Evolutionary conservation across 169 alveolate genomes (phyloP).

Genomic region (Neospora caninum): DNA sequence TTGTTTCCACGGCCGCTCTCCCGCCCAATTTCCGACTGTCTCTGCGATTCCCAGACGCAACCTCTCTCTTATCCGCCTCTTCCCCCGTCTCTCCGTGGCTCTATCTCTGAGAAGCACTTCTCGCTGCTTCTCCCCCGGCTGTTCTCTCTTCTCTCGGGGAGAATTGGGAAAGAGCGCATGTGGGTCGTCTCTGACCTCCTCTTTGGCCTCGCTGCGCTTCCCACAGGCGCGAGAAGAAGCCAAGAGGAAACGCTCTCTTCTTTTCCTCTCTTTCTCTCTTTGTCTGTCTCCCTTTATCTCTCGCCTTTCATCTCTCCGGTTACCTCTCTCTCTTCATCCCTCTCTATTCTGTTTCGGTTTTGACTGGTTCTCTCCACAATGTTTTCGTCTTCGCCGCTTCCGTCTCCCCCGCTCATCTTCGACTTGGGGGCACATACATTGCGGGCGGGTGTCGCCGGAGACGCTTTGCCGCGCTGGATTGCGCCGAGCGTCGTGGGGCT

Average conservation of each 20-base stretch:
- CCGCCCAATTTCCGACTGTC: no score
- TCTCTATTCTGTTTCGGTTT: background rate
- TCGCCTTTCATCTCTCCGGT: background rate
- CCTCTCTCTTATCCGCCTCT: no score
- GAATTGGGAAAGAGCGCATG: no score
- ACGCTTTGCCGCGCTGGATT: slow-evolving; percentile 38
- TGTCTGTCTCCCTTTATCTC: background rate
- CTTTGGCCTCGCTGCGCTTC: no score
- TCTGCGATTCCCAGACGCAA: no score
- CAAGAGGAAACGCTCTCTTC: background rate
- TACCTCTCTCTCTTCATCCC: background rate
- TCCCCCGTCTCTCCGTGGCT: no score
- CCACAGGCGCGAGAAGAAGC: no score
- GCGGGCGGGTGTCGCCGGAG: slow-evolving; percentile 50
- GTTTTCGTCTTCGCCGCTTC: background rate
- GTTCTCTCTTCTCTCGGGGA: no score
- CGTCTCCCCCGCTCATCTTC: slow-evolving; percentile 38
- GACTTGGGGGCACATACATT: slow-evolving; percentile 55
- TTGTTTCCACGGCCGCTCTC: no score
- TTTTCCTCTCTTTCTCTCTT: background rate
- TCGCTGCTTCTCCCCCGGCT: no score
- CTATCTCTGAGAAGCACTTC: no score
- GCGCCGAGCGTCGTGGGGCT: slow-evolving; percentile 54
- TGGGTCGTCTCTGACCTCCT: no score
- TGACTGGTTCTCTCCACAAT: background rate